phyloP scores from a whole-genome alignment of 2,329 filamentous ascomycete genomes.

The Trichoderma semiorbis region DNA sequence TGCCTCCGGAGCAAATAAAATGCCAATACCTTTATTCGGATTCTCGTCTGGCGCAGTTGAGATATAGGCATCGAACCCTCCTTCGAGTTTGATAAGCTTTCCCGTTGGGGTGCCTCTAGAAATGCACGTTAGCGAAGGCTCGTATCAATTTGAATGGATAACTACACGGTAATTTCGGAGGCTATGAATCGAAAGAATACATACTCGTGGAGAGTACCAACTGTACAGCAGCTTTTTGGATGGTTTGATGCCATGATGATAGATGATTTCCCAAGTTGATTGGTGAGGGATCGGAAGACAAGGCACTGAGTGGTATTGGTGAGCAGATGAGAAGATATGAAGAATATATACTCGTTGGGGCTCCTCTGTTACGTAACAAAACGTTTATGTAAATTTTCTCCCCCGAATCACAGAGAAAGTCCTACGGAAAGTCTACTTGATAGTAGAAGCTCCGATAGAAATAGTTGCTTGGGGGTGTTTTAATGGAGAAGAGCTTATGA shows the following conservation, averaged over 20 bases:
- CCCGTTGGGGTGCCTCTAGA: background rate
- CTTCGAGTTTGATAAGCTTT: background rate
- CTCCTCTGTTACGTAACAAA: background rate
- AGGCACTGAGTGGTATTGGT: background rate
- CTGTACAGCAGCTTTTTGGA: background rate
- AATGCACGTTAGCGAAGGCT: background rate
- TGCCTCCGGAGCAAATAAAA: slow-evolving; percentile 45
- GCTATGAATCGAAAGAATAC: background rate
- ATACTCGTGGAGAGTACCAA: background rate
- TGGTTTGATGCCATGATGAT: background rate
- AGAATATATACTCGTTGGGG: background rate
- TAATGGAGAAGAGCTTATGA: background rate
- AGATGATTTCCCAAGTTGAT: background rate
- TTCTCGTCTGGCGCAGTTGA: background rate
- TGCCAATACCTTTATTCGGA: slow-evolving; percentile 21
- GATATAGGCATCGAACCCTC: background rate
- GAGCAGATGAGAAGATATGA: background rate
- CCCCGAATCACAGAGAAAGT: background rate
- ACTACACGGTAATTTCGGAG: background rate
- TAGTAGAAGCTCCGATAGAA: background rate
- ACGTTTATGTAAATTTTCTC: background rate
- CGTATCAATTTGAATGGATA: background rate
- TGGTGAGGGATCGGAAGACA: background rate
- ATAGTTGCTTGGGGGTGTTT: background rate
- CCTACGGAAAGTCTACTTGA: background rate